Evolutionary conservation across 352 stramenopile species (phyloP).

Genomic region (Lagenidium sp.): DNA sequence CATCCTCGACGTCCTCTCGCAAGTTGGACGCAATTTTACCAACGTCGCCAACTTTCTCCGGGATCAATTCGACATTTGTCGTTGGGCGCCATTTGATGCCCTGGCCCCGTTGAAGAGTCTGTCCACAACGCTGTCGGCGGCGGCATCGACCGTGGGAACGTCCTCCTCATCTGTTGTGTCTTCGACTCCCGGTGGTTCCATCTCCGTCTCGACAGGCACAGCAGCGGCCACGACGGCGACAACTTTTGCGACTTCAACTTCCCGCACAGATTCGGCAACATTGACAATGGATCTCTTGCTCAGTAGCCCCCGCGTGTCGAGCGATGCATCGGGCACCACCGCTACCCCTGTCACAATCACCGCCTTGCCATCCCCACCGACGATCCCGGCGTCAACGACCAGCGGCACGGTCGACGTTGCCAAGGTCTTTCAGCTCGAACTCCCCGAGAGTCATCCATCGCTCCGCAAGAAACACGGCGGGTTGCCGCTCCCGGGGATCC

Average conservation of each 20-base stretch:
- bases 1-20: conserved; percentile 71
- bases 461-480: conserved; percentile 24
- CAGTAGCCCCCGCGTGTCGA: conserved; percentile 10
- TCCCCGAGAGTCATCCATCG: conserved; percentile 31
- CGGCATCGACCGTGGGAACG: too few relatives aligned
- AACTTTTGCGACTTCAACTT: not conserved
- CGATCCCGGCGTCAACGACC: not conserved
- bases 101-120: conserved; percentile 51
- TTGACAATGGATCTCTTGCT: conserved; percentile 10
- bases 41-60: conserved; percentile 80
- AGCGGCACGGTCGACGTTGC: conserved; percentile 4
- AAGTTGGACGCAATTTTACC: conserved; percentile 80
- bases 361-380: not conserved
- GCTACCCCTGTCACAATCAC: too few relatives aligned
- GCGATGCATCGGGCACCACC: too few relatives aligned
- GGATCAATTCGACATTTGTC: conserved; percentile 63
- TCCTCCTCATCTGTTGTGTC: too few relatives aligned
- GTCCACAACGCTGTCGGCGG: conserved; percentile 22
- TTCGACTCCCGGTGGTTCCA: too few relatives aligned
- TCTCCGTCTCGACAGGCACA: too few relatives aligned
- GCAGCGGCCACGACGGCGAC: conserved; percentile 10
- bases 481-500: conserved; percentile 1
- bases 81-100: conserved; percentile 59
- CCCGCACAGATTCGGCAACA: conserved; percentile 5
- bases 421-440: conserved; percentile 32